Base-by-base conservation (phyloP, 2,329 filamentous ascomycete species). In the Penicillium psychrosexuale region DNA sequence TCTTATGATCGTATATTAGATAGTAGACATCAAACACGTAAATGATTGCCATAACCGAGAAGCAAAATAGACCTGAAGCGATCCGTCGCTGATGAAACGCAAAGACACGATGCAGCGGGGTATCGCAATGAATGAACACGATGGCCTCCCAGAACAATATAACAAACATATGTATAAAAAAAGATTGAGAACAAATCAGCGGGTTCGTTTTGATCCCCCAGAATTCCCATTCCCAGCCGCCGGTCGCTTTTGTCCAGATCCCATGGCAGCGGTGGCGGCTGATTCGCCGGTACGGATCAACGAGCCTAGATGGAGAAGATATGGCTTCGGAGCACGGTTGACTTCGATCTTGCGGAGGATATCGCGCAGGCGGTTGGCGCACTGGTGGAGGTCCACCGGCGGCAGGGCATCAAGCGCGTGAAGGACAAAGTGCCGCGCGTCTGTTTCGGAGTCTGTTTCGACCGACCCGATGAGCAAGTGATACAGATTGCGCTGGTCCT, bases 311-410 rank as follows among this genome's bases (percentile, higher is more conserved):
- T 68, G 69, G 30, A 70, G 55, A 30, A 75, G 63, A 47, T 72
- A 76, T 8, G 61, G 60, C 47, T 64, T 67, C 15, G 74, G 73
- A 0, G 72, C 71, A 22, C 69, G 67, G 51, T 77, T 75, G 38
- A 75, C 69, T 60, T 80, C 73, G 47, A 81, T 75, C 61, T 78
- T 77, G 58, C 61, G 62, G 15, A 72, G 67, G 12, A 74, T 65
- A 6, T 60, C 61, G 12, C 61, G 61, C 30, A 77, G 61, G 28
- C 62, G 67, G n/a, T 60, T 47, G 15, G 60, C 51, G 47, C 68
- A 71, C 28, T 68, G 66, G 36, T 63, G 60, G 3, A 77, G 61
- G 38, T 69, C 65, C 2, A 60, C 49, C 4, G 67, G 57, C 13
- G 70, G 66, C 6, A 77, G 59, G 15, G 63, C 56, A 43, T 70